phyloP scores from a whole-genome alignment of 805 yeast genomes.

The Candida maris region DNA sequence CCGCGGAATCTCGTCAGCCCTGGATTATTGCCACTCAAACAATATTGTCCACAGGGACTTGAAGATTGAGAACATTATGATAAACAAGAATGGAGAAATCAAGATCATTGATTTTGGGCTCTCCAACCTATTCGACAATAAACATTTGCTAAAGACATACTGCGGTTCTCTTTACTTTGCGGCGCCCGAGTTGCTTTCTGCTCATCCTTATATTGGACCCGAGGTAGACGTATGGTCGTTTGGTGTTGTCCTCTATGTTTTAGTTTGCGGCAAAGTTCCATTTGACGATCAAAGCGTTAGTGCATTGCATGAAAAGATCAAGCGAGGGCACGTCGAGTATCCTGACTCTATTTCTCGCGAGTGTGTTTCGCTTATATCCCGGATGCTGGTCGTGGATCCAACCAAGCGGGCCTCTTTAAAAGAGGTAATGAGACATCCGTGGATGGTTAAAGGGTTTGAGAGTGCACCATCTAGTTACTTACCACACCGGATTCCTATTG shows the following conservation, averaged over 20 bases:
- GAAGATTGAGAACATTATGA: slow-evolving; percentile 94
- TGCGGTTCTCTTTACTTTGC: slow-evolving; percentile 98
- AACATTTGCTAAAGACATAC: slow-evolving; percentile 76
- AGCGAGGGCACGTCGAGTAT: slow-evolving; percentile 87
- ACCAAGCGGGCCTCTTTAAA: slow-evolving; percentile 68
- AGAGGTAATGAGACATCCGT: slow-evolving; percentile 84
- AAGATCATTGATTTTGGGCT: slow-evolving; percentile 96
- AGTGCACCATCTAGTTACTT: slow-evolving; percentile 64
- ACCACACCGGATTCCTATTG: slow-evolving; percentile 75
- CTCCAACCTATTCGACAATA: slow-evolving; percentile 76
- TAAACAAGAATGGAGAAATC: slow-evolving; percentile 88
- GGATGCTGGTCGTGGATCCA: slow-evolving; percentile 93
- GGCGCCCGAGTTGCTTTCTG: slow-evolving; percentile 93
- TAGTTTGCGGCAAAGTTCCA: slow-evolving; percentile 97
- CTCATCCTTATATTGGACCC: slow-evolving; percentile 91
- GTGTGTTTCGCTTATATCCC: slow-evolving; percentile 71
- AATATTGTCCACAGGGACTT: slow-evolving; percentile 96
- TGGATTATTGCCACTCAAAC: slow-evolving; percentile 89
- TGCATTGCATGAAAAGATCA: slow-evolving; percentile 89
- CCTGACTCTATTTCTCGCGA: slow-evolving; percentile 78
- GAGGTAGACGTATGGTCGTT: slow-evolving; percentile 98
- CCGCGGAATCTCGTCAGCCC: slow-evolving; percentile 88
- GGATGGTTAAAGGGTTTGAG: slow-evolving; percentile 91
- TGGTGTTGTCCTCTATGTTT: slow-evolving; percentile 91
- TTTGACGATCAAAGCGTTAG: slow-evolving; percentile 94